phyloP scores from a whole-genome alignment of 75 land plant species.

The Cupressus sempervirens region DNA sequence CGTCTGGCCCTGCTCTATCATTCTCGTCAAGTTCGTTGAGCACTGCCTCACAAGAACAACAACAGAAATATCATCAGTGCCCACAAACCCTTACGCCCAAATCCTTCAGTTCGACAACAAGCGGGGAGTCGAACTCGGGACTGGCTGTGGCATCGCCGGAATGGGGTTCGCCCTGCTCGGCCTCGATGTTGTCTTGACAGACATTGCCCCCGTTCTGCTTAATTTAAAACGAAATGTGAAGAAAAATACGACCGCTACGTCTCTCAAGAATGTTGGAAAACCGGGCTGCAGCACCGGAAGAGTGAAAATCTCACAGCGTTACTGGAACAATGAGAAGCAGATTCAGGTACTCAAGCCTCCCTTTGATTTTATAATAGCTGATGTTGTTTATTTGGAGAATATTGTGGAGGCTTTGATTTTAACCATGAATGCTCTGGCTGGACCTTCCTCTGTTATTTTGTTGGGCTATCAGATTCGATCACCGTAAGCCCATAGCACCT shows the following conservation, averaged over 20 bases:
- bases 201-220: constrained; percentile 89
- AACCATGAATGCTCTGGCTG: constrained; percentile 70
- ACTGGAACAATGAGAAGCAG: constrained; percentile 75
- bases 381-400: constrained; percentile 93
- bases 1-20: constrained; percentile 98
- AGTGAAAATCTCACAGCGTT: constrained; percentile 42
- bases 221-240: constrained; percentile 86
- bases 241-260: constrained; percentile 52
- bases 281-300: constrained; percentile 26
- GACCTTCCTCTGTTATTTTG: constrained; percentile 56
- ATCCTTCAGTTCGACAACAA: constrained; percentile 47
- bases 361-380: constrained; percentile 83
- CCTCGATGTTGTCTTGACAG: constrained; percentile 76
- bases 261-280: constrained; percentile 33
- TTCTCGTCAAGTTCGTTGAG: constrained; percentile 88
- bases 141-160: constrained; percentile 92
- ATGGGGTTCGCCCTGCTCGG: constrained; percentile 81
- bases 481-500: constrained; percentile 70
- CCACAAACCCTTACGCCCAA: constrained; percentile 40
- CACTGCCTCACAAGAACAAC: constrained; percentile 26
- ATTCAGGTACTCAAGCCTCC: constrained; percentile 58
- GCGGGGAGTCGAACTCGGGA: constrained; percentile 82
- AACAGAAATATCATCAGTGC: constrained; percentile 1
- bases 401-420: constrained; percentile 51
- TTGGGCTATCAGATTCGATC: constrained; percentile 92